Conservation (phyloP, 768 basidiomycete genomes). For the Pleurotus platypus region DNA sequence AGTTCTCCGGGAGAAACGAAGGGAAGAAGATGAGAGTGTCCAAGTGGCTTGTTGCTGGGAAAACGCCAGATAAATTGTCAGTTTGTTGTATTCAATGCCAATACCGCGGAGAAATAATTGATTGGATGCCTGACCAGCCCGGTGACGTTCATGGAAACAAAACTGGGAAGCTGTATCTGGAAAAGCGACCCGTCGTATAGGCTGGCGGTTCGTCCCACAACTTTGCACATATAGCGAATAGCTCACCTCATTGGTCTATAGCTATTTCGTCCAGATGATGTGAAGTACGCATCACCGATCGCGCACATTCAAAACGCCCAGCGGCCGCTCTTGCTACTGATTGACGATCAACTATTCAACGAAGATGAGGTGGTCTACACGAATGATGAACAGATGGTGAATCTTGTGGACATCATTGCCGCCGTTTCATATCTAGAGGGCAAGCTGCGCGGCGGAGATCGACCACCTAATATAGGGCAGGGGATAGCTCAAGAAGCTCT, state of each 20-base stretch:
- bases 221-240: neutral
- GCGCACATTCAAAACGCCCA: neutral
- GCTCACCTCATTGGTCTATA: neutral
- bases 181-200: conserved; percentile 3
- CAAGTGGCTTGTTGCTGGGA: neutral
- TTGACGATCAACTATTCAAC: neutral
- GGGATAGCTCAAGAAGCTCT: neutral
- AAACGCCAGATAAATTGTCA: conserved; percentile 2
- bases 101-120: neutral
- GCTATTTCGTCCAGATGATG: conserved; percentile 2
- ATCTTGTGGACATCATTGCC: neutral
- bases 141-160: conserved; percentile 3
- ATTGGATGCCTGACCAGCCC: neutral
- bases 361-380: neutral
- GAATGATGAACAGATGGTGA: neutral
- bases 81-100: neutral
- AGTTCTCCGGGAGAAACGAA: neutral
- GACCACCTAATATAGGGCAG: neutral
- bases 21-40: neutral
- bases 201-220: neutral
- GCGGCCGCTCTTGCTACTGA: neutral
- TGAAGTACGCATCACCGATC: neutral
- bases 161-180: neutral
- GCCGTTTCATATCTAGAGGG: conserved; percentile 3
- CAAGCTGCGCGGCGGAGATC: neutral